Evolutionary conservation across 2,329 filamentous ascomycete species (phyloP).

Genomic region (Monilinia fructigena): DNA sequence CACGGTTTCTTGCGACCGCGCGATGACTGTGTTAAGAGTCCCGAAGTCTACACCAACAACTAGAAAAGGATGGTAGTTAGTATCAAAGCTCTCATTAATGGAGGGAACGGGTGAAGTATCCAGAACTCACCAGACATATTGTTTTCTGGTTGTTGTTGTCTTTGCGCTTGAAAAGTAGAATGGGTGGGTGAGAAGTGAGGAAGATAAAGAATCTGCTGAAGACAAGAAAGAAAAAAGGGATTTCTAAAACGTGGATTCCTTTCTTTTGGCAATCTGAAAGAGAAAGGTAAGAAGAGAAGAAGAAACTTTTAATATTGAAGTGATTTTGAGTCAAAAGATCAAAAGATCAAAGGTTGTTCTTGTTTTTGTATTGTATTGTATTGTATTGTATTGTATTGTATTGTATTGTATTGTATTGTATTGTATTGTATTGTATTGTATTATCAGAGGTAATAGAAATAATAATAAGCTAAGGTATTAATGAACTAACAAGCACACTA

Average conservation of each 20-base stretch:
- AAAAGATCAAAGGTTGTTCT: no score
- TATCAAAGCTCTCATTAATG: not conserved
- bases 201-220: not conserved
- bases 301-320: no score
- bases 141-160: not conserved
- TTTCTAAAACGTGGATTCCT: not conserved
- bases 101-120: not conserved
- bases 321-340: no score
- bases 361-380: no score
- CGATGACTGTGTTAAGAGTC: constrained; percentile 94
- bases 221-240: not conserved
- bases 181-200: constrained; percentile 2
- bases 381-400: no score
- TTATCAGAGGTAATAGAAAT: no score
- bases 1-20: constrained; percentile 96
- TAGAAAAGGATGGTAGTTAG: constrained; percentile 19
- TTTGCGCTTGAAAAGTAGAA: constrained; percentile 7
- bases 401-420: no score
- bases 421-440: no score
- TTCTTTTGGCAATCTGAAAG: no score
- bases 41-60: constrained; percentile 69
- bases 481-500: no score
- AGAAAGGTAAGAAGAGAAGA: no score
- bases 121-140: constrained; percentile 17
- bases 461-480: no score